Evolutionary conservation across 2,329 filamentous ascomycete genomes (phyloP).

Genomic region (Alternaria metachromatica): DNA sequence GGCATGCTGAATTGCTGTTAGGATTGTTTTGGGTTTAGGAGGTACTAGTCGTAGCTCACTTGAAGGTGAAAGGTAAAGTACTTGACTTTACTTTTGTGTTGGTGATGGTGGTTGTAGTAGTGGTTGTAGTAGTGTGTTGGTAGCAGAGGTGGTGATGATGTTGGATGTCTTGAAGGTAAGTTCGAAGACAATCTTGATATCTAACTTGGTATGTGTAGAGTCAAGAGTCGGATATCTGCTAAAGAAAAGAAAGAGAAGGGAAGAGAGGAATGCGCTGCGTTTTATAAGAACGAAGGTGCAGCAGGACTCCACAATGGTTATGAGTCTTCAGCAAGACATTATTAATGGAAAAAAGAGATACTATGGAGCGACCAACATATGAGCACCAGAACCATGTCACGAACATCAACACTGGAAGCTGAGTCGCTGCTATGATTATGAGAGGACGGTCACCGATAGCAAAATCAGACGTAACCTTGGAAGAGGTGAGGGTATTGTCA

Average conservation of each 20-base stretch:
- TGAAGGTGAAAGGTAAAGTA: neutral
- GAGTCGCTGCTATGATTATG: neutral
- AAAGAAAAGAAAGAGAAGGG: neutral
- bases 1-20: constrained; percentile 2
- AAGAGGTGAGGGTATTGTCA: neutral
- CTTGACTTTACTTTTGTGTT: neutral
- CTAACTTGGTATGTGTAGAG: neutral
- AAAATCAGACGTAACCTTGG: neutral
- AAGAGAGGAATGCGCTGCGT: neutral
- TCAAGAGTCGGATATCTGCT: neutral
- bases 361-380: neutral
- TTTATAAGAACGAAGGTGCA: neutral
- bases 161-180: neutral
- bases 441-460: neutral
- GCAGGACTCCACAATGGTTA: neutral
- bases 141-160: neutral
- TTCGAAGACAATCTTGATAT: neutral
- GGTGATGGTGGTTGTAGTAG: neutral
- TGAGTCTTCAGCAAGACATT: neutral
- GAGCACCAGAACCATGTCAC: neutral
- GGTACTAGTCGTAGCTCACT: neutral
- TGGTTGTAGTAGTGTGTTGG: neutral
- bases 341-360: neutral
- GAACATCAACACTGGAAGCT: neutral
- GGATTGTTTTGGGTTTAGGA: neutral